phyloP scores from a whole-genome alignment of 345 rosid species.

The Salix dunnii region DNA sequence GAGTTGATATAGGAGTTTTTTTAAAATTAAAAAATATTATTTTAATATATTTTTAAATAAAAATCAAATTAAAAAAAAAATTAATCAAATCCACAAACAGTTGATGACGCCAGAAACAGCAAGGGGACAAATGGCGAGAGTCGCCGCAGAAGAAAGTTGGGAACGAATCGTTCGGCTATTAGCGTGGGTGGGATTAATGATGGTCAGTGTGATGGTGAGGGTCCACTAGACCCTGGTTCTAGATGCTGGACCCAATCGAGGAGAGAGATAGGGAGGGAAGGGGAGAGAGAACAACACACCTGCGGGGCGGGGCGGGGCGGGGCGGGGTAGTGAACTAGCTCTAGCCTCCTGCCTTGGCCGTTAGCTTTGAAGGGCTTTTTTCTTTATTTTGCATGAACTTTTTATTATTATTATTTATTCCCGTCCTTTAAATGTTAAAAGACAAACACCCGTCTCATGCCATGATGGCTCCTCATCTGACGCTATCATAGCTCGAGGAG shows the following conservation, averaged over 20 bases:
- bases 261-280: neutral
- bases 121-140: too few species aligned
- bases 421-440: too few species aligned
- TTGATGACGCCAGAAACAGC: too few species aligned
- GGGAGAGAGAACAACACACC: neutral
- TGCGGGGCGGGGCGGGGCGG: neutral
- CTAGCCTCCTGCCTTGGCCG: neutral
- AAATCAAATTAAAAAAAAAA: too few species aligned
- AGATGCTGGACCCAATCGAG: constrained; percentile 1
- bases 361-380: too few species aligned
- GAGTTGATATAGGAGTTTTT: too few species aligned
- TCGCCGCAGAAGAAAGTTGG: too few species aligned
- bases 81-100: too few species aligned
- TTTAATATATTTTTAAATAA: too few species aligned
- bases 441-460: neutral
- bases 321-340: neutral
- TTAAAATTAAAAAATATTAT: too few species aligned
- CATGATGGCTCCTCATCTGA: constrained; percentile 37
- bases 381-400: neutral
- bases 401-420: neutral
- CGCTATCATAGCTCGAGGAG: constrained; percentile 34
- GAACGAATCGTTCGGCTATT: neutral
- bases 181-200: constrained; percentile 32
- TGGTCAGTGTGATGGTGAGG: constrained; percentile 12
- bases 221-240: constrained; percentile 15